Percentiles rank a stretch among this genome's conserved stretches.
phyloP scores from a whole-genome alignment of 176 grass and related monocot species.

The Oryza coarctata region DNA sequence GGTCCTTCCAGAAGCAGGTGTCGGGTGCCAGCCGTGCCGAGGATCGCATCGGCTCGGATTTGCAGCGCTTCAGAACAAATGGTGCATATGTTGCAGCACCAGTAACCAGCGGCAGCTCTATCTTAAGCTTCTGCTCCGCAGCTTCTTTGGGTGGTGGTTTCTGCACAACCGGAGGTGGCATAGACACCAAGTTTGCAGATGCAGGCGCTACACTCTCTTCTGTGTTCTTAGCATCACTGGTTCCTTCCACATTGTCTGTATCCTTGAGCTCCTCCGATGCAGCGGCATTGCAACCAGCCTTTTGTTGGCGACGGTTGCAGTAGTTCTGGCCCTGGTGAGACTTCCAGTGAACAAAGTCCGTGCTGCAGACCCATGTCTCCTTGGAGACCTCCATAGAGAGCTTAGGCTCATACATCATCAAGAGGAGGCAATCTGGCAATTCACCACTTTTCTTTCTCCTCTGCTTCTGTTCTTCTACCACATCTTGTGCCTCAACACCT shows the following conservation, averaged over 20 bases:
- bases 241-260: constrained; percentile 4
- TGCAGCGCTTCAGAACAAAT: constrained; percentile 85
- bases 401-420: constrained; percentile 99
- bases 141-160: constrained; percentile 16
- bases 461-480: constrained; percentile 26
- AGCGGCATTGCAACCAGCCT: constrained; percentile 13
- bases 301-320: constrained; percentile 16
- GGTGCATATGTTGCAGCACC: constrained; percentile 53
- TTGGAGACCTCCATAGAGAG: constrained; percentile 97
- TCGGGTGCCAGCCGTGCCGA: constrained; percentile 66
- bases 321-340: constrained; percentile 50
- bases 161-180: neutral
- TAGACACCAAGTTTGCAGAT: neutral
- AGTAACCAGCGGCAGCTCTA: constrained; percentile 26
- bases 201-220: constrained; percentile 12
- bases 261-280: constrained; percentile 25
- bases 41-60: constrained; percentile 84
- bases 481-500: constrained; percentile 19
- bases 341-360: constrained; percentile 79
- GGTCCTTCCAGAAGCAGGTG: constrained; percentile 95
- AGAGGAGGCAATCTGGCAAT: constrained; percentile 83
- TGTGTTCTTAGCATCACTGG: neutral
- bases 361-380: constrained; percentile 97
- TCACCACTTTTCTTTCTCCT: constrained; percentile 66
- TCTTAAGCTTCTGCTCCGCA: constrained; percentile 56